Base-by-base conservation (phyloP, 139 green algal species). In the Pleodorina starrii region DNA sequence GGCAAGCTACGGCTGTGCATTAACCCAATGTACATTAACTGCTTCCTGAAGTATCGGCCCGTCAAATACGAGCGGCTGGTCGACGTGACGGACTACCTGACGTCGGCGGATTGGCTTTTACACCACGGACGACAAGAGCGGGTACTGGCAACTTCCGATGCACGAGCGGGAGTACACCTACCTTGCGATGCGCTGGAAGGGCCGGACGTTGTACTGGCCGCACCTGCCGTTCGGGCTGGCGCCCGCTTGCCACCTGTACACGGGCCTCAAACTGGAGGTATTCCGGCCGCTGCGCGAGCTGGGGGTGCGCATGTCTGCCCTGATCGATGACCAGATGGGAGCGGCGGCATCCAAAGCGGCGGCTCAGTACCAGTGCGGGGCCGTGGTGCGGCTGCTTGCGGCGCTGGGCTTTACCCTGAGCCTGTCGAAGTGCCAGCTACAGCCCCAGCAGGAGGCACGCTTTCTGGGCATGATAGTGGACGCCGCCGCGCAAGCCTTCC, bases 21-120 rank as follows among this genome's bases (percentile, higher is more conserved):
- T 25, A 81, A 81, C 73, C 73, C 73, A n/a, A 84, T 72, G 50
- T 85, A 85, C 77, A 50, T 50, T 36, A 85, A 85, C 51, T 19
- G 46, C n/a, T 72, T 85, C 51, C 32, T 85, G 50, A 21, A 25
- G 9, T 66, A 66, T 23, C 35, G 19, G 19, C 50, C 77, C 0
- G 4, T 85, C 6, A 35, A 36, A 32, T 85, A 85, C 51, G 77
- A 85, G n/a, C 21, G 27, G 10, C 7, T 85, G 10, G 5, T 19
- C 5, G 77, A 85, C 21, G 51, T 35, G 1, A 6, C 25, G 32
- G 35, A 32, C 5, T 72, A 50, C 35, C 10, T 85, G 7, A 35
- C 27, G 19, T 16, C 14, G 10, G 77, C 35, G 0, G 77, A 85
- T n/a, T 85, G 16, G 14, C 75, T 84, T n/a, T 0, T 71, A 43